Evolutionary conservation across 1,139 yeast species (phyloP).

Genomic region (Torulaspora pretoriensis): DNA sequence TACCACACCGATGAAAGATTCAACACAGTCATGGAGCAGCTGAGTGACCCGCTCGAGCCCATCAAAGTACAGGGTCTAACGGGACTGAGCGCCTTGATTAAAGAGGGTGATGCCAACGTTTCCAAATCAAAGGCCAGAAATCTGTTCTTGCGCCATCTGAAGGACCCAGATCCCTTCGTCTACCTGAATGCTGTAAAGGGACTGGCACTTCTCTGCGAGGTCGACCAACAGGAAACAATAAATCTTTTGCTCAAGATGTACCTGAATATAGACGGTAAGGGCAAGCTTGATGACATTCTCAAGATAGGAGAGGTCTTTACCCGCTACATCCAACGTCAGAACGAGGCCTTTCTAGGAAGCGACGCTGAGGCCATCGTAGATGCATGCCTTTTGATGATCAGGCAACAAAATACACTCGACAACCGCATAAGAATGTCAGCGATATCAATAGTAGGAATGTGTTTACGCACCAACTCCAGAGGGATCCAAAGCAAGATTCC

Average conservation of each 20-base stretch:
- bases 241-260: slow-evolving; percentile 45
- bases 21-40: slow-evolving; percentile 56
- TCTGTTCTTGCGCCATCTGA: slow-evolving; percentile 60
- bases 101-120: slow-evolving; percentile 47
- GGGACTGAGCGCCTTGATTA: slow-evolving; percentile 56
- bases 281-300: slow-evolving; percentile 57
- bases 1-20: slow-evolving; percentile 37
- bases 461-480: slow-evolving; percentile 56
- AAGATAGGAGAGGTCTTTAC: slow-evolving; percentile 77
- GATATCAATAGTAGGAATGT: slow-evolving; percentile 70
- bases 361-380: slow-evolving; percentile 38
- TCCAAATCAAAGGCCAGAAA: slow-evolving; percentile 52
- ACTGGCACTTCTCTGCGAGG: slow-evolving; percentile 53
- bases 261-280: slow-evolving; percentile 31
- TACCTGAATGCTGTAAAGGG: slow-evolving; percentile 83
- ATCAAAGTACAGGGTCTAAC: slow-evolving; percentile 82
- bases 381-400: slow-evolving; percentile 31
- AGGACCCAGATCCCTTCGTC: slow-evolving; percentile 80
- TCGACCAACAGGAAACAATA: slow-evolving; percentile 43
- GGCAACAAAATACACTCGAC: slow-evolving; percentile 42
- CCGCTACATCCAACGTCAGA: slow-evolving; percentile 51
- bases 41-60: slow-evolving; percentile 79
- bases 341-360: slow-evolving; percentile 46
- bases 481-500: slow-evolving; percentile 48
- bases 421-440: slow-evolving; percentile 75